Evolutionary conservation across 345 rosid genomes (phyloP).

Genomic region (Streptanthus diversifolius): DNA sequence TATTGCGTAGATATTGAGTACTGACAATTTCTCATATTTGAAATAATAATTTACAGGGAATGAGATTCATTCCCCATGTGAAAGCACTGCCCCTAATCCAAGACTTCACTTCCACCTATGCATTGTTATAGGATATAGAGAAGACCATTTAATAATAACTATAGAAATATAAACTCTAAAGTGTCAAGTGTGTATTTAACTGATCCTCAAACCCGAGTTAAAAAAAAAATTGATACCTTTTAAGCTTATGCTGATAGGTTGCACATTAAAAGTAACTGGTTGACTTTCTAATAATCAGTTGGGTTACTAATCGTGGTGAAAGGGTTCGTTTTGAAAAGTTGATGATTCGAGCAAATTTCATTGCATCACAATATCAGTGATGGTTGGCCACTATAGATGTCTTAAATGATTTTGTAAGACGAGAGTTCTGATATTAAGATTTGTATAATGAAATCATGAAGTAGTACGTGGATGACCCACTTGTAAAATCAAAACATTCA

Average conservation of each 20-base stretch:
- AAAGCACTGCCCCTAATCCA: constrained; percentile 5
- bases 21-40: neutral
- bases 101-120: constrained; percentile 33
- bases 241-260: neutral
- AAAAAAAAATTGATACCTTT: constrained; percentile 1
- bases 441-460: neutral
- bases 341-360: neutral
- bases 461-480: neutral
- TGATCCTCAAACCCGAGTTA: constrained; percentile 7
- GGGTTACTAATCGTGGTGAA: neutral
- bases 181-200: constrained; percentile 7
- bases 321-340: neutral
- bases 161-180: neutral
- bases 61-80: constrained; percentile 32
- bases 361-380: neutral
- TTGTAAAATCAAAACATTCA: neutral
- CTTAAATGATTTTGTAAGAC: neutral
- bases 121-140: constrained; percentile 5
- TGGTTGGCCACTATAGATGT: neutral
- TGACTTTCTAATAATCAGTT: neutral
- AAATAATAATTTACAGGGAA: constrained; percentile 8
- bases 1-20: neutral
- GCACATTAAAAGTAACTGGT: neutral
- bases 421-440: neutral
- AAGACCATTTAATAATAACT: neutral